Conservation (phyloP, 176 grass and related monocot species). For the Themeda triandra region DNA sequence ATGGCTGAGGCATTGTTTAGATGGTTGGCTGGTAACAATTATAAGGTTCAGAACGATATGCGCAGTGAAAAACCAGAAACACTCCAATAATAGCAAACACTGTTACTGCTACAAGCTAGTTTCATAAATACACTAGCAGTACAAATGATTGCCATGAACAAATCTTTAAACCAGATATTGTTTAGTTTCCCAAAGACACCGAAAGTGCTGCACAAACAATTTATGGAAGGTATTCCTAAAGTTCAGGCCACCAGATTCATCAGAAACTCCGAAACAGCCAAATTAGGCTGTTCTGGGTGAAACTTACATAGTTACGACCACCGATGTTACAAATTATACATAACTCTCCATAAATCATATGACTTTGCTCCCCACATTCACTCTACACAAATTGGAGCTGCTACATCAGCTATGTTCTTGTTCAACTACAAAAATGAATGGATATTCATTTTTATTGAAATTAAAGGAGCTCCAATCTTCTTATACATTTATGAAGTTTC, state of each 20-base stretch:
- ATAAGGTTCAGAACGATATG: not conserved
- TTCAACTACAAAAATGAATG: not conserved
- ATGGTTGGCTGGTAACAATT: not conserved
- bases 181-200: not conserved
- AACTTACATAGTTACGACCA: not conserved
- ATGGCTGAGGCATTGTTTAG: not conserved
- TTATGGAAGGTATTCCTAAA: not conserved
- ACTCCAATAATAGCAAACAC: not conserved
- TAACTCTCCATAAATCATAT: not conserved
- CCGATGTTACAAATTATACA: not conserved
- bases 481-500: not conserved
- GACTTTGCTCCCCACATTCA: too few species aligned
- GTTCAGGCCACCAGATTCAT: not conserved
- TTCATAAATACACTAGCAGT: not conserved
- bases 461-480: not conserved
- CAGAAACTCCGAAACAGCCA: not conserved
- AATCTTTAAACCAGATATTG: not conserved
- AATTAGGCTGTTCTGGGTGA: not conserved
- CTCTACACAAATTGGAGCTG: too few species aligned
- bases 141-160: not conserved
- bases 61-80: not conserved
- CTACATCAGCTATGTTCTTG: too few species aligned
- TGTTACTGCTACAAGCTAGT: not conserved
- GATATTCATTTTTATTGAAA: not conserved
- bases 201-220: not conserved